phyloP scores from a whole-genome alignment of 176 grass and related monocot genomes.

The Eragrostis curvula region DNA sequence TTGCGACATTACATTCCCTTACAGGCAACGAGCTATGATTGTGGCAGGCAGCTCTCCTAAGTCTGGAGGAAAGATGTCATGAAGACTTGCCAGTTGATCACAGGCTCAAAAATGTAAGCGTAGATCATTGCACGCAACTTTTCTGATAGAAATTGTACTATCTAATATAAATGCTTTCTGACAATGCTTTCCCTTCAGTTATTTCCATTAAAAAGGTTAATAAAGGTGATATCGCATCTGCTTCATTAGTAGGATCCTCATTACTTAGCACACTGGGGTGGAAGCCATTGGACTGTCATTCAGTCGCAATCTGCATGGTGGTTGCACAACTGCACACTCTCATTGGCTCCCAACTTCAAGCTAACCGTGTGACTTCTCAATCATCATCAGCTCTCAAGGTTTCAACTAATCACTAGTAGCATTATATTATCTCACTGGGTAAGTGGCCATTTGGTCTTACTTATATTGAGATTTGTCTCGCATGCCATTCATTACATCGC shows the following conservation, averaged over 20 bases:
- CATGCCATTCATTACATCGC: not conserved
- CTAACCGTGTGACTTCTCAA: not conserved
- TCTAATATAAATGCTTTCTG: not conserved
- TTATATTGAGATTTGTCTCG: conserved; percentile 15
- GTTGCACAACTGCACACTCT: not conserved
- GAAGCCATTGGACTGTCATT: conserved; percentile 8
- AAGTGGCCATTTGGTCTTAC: not conserved
- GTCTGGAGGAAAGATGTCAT: conserved; percentile 9
- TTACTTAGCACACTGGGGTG: not conserved
- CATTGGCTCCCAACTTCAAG: not conserved
- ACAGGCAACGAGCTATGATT: no score
- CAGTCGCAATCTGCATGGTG: not conserved
- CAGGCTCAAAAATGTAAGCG: not conserved
- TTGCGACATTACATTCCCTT: no score
- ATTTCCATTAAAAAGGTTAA: conserved; percentile 14
- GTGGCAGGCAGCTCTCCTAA: no score
- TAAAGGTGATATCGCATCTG: not conserved
- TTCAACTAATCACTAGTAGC: not conserved
- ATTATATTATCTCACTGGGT: not conserved
- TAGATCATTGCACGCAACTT: not conserved
- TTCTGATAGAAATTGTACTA: not conserved
- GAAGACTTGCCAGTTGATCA: not conserved
- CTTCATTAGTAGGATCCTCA: not conserved
- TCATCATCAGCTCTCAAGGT: not conserved
- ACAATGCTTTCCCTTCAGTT: no score